Conservation (phyloP, 164 flowering plant genomes). For the Vitis rotundifolia region DNA sequence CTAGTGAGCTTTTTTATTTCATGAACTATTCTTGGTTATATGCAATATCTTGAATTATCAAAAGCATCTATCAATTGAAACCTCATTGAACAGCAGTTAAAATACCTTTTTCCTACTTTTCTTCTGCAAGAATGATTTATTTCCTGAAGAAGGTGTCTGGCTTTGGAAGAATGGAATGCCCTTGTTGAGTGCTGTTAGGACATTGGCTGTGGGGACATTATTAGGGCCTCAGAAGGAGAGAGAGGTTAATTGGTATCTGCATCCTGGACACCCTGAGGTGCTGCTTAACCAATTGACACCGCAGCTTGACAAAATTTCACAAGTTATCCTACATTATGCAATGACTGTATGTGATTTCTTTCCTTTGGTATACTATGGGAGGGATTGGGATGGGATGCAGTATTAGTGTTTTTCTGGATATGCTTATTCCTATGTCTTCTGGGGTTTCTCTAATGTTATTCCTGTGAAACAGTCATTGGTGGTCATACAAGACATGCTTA, state of each 20-base stretch:
- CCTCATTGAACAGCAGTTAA: not conserved
- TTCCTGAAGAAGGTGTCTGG: conserved; percentile 90
- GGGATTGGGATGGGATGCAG: too few relatives aligned
- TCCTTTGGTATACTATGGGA: not conserved
- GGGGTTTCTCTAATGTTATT: not conserved
- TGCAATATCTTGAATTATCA: not conserved
- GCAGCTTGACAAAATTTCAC: conserved; percentile 71
- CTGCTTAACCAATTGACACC: conserved; percentile 69
- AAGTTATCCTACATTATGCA: conserved; percentile 76
- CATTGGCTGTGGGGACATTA: conserved; percentile 69
- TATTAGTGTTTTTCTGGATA: not conserved
- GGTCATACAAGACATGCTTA: conserved; percentile 89
- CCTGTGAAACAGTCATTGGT: conserved; percentile 60
- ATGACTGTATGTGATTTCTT: conserved; percentile 63
- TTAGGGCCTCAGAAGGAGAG: conserved; percentile 78
- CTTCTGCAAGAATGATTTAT: conserved; percentile 67
- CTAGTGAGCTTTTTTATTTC: not conserved
- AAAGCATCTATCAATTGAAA: not conserved
- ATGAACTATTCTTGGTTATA: not conserved
- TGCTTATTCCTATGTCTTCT: not conserved
- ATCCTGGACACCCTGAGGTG: conserved; percentile 53
- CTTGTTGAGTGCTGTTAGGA: conserved; percentile 63
- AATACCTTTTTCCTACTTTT: conserved; percentile 11
- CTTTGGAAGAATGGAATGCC: conserved; percentile 93
- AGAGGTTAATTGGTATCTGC: conserved; percentile 79